These are phyloP conservation scores for Metschnikowia arizonensis DNA, from an alignment of 805 yeast species.

Conservation along the genomic window DNA sequence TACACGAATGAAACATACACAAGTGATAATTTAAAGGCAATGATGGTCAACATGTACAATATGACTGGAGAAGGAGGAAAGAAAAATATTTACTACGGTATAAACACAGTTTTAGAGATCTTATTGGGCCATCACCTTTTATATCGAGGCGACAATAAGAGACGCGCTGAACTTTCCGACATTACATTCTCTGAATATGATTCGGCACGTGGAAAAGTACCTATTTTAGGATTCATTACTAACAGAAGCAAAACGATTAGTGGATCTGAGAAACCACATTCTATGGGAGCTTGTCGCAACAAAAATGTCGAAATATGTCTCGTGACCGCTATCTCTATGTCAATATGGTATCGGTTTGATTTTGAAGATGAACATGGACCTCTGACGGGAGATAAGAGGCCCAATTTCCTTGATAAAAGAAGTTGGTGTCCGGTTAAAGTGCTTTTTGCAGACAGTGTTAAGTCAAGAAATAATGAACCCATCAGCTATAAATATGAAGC, in stretches of 20 bases:
- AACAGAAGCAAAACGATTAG: neutral
- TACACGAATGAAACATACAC: neutral
- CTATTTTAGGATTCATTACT: slow-evolving; percentile 1
- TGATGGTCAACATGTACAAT: slow-evolving; percentile 1
- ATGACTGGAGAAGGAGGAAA: neutral
- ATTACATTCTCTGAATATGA: neutral
- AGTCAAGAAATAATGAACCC: neutral
- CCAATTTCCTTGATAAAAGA: neutral
- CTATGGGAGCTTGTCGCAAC: slow-evolving; percentile 1
- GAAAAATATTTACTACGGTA: neutral
- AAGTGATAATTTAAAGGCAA: neutral
- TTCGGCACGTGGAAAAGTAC: slow-evolving; percentile 1
- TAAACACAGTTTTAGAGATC: slow-evolving; percentile 7
- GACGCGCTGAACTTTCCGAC: slow-evolving; percentile 4
- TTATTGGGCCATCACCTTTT: slow-evolving; percentile 7
- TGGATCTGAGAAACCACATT: neutral
- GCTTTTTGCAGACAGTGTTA: slow-evolving; percentile 1
- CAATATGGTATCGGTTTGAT: slow-evolving; percentile 11
- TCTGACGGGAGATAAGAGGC: neutral
- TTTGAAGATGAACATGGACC: slow-evolving; percentile 4
- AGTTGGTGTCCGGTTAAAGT: slow-evolving; percentile 5
- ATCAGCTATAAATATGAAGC: neutral
- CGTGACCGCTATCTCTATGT: slow-evolving; percentile 7
- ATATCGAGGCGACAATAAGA: slow-evolving; percentile 4
- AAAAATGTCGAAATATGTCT: slow-evolving; percentile 8